Evolutionary conservation across 2,329 filamentous ascomycete genomes (phyloP).

Genomic region (Proliferodiscus dingleyae): DNA sequence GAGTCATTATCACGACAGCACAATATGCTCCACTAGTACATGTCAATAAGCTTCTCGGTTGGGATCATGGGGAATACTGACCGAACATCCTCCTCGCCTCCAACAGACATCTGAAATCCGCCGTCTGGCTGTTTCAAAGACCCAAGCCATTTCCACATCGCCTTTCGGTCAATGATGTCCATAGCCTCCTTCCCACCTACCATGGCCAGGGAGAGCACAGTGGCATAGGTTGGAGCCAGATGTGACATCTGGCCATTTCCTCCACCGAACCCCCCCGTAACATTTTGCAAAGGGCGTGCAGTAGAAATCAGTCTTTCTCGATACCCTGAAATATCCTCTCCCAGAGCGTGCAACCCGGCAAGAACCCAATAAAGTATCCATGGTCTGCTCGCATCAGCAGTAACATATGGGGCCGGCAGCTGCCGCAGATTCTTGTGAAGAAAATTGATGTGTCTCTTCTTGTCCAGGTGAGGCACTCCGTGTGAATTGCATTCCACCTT

Average conservation of each 20-base stretch:
- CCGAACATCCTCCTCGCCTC: constrained; percentile 90
- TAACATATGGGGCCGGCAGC: constrained; percentile 66
- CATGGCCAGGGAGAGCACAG: constrained; percentile 70
- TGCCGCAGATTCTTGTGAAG: constrained; percentile 52
- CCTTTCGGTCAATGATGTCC: constrained; percentile 70
- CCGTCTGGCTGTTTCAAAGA: constrained; percentile 80
- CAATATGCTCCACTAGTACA: constrained; percentile 77
- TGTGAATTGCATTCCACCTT: constrained; percentile 56
- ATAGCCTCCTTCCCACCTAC: constrained; percentile 73
- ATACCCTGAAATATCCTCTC: constrained; percentile 65
- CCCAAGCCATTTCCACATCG: constrained; percentile 89
- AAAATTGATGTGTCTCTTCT: constrained; percentile 57
- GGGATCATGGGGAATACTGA: constrained; percentile 37
- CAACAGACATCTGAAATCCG: constrained; percentile 81
- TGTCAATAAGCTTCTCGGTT: constrained; percentile 7
- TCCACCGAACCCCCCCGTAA: constrained; percentile 81
- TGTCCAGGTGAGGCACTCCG: constrained; percentile 71
- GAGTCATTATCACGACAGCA: constrained; percentile 75
- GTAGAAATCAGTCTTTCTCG: constrained; percentile 68
- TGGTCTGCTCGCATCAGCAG: constrained; percentile 79
- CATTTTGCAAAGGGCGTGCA: constrained; percentile 76
- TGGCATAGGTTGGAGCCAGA: constrained; percentile 83
- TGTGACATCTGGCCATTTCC: constrained; percentile 90
- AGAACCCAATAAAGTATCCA: constrained; percentile 96
- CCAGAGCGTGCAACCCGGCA: constrained; percentile 68